Percentiles rank a stretch among this genome's conserved stretches.
These are phyloP conservation scores for Fusarium pseudocircinatum DNA, from an alignment of 2,329 filamentous ascomycete species.

Conservation along the genomic window DNA sequence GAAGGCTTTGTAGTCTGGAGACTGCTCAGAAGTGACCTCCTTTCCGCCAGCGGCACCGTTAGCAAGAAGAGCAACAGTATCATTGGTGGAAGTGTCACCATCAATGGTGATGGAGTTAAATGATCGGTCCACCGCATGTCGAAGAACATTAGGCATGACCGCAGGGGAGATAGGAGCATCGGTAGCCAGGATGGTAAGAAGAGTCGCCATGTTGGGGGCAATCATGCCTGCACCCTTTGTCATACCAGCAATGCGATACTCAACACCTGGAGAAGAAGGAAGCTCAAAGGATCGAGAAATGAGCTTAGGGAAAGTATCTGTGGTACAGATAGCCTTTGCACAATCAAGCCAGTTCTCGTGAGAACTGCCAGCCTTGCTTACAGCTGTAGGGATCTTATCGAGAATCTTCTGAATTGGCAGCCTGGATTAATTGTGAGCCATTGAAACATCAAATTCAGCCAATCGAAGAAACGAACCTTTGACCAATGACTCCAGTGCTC, in stretches of 20 bases:
- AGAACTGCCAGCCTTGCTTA: conserved; percentile 74
- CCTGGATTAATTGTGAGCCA: conserved; percentile 52
- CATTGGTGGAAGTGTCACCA: conserved; percentile 97
- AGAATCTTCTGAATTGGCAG: conserved; percentile 93
- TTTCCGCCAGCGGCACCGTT: conserved; percentile 89
- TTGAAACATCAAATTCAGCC: neutral
- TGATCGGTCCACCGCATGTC: conserved; percentile 78
- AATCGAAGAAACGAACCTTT: conserved; percentile 65
- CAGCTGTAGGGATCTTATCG: conserved; percentile 79
- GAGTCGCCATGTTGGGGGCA: conserved; percentile 97
- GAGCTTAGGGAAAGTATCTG: conserved; percentile 97
- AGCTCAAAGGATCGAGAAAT: conserved; percentile 85
- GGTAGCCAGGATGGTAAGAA: conserved; percentile 90
- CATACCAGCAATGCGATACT: conserved; percentile 91
- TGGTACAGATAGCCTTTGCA: conserved; percentile 95
- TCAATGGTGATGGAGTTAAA: conserved; percentile 99
- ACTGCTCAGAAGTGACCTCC: conserved; percentile 64
- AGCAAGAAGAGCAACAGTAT: conserved; percentile 92
- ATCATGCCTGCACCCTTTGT: conserved; percentile 99
- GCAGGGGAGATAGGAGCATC: conserved; percentile 81
- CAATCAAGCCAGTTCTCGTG: conserved; percentile 89
- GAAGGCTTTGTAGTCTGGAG: conserved; percentile 75
- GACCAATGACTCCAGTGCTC: conserved; percentile 98
- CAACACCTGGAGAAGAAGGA: conserved; percentile 77
- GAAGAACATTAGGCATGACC: conserved; percentile 76